phyloP scores from a whole-genome alignment of 257 asterid genomes.

The Scutellaria baicalensis region DNA sequence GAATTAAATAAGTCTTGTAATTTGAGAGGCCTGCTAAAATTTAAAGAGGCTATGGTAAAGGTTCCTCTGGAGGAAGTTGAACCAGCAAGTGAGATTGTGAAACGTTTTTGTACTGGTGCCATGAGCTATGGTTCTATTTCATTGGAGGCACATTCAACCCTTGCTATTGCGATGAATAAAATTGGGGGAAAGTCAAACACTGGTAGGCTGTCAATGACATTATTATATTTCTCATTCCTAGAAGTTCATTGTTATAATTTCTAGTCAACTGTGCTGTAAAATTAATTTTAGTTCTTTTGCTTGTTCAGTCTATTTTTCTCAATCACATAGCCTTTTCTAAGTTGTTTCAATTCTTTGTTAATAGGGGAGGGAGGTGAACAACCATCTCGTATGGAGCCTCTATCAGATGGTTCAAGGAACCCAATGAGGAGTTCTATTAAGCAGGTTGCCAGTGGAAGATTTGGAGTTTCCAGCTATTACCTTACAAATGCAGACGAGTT shows the following conservation, averaged over 20 bases:
- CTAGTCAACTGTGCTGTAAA: neutral
- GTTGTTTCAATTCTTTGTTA: slow-evolving; percentile 3
- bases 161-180: slow-evolving; percentile 92
- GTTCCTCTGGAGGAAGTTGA: slow-evolving; percentile 88
- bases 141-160: slow-evolving; percentile 89
- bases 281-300: neutral
- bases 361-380: slow-evolving; percentile 99
- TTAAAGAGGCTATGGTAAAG: slow-evolving; percentile 53
- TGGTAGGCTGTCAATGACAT: slow-evolving; percentile 35
- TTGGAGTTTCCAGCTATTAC: slow-evolving; percentile 97
- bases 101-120: slow-evolving; percentile 93
- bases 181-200: slow-evolving; percentile 97
- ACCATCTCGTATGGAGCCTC: slow-evolving; percentile 97
- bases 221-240: neutral
- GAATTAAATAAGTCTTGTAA: slow-evolving; percentile 86
- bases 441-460: slow-evolving; percentile 99
- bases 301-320: neutral
- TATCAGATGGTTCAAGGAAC: slow-evolving; percentile 80
- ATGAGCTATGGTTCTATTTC: slow-evolving; percentile 99
- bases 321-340: neutral
- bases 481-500: slow-evolving; percentile 94
- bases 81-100: slow-evolving; percentile 92
- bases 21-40: slow-evolving; percentile 92
- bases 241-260: neutral
- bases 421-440: slow-evolving; percentile 95